Base-by-base conservation (phyloP, 768 basidiomycete genomes). In the Russula lepida region DNA sequence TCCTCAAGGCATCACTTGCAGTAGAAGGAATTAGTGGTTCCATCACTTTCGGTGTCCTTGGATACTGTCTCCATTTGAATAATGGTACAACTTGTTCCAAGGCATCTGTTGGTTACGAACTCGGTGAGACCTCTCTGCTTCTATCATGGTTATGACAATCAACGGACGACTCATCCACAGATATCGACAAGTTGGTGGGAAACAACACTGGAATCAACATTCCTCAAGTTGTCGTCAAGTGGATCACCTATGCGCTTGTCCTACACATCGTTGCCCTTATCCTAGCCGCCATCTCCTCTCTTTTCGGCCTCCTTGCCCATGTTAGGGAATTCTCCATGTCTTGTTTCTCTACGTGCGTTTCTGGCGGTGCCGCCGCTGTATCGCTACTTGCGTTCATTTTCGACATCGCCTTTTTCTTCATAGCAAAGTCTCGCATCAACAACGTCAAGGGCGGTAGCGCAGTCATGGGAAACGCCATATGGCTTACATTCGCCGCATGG, bases 241-340 rank as follows among this genome's bases (percentile, higher is more conserved):
- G 95, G 92, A 77, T 98, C 70, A 98, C 97, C 11, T 95, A 95
- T 69, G 86, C 85, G 25, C 84, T 99, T 65, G 84, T 98, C 64
- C 80, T 98, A 17, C 95, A 98, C 71, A 84, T 97, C 62, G 84
- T 93, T 59, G 95, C 92, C 17, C 84, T 98, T 58, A 81, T 73
- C 13, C 79, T 88, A 37, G 82, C 92, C 9, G 86, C 80, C 15
- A 76, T 82, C 28, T 82, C 91, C 2, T 79, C 89, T 30, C 55
- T 94, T 37, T 89, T 95, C 65, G 94, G 93, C 43, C 80, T 95
- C 19, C 80, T 97, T 37, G 91, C 93, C 0, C 92, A 95, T 69
- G 79, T 95, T 60, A 85, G 88, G 15, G 88, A 92, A 71, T 85
- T 91, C 80, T 82, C 89, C 58, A 92, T 90, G 87, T 77, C 81